These are phyloP conservation scores for Claviceps monticola DNA, from an alignment of 2,329 filamentous ascomycete genomes.

Conservation along the genomic window DNA sequence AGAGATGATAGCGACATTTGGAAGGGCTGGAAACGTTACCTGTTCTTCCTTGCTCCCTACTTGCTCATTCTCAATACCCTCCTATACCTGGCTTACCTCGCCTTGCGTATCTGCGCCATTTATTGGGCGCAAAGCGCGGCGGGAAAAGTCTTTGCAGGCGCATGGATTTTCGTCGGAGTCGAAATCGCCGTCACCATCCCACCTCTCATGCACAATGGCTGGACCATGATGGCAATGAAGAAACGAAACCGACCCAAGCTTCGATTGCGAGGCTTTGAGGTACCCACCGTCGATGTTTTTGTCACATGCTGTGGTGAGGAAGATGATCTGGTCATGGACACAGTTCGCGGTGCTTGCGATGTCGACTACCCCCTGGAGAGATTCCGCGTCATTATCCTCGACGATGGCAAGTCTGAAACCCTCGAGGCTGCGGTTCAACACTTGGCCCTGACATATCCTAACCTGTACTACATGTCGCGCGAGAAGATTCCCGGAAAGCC, in stretches of 20 bases:
- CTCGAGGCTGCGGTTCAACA: constrained; percentile 26
- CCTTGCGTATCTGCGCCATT: constrained; percentile 36
- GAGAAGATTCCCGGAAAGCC: constrained; percentile 33
- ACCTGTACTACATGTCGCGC: constrained; percentile 39
- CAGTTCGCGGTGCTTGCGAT: constrained; percentile 38
- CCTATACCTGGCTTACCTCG: constrained; percentile 36
- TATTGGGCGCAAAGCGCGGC: constrained; percentile 32
- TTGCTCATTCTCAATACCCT: constrained; percentile 26
- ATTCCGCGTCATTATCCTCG: constrained; percentile 40
- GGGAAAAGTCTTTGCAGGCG: constrained; percentile 28
- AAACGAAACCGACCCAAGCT: constrained; percentile 39
- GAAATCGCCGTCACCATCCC: constrained; percentile 40
- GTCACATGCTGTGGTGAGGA: constrained; percentile 45
- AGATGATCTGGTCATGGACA: constrained; percentile 41
- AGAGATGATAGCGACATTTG: constrained; percentile 30
- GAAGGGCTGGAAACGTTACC: constrained; percentile 28
- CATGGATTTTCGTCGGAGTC: constrained; percentile 43
- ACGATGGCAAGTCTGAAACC: constrained; percentile 35
- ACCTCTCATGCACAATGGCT: constrained; percentile 41
- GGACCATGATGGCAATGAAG: constrained; percentile 44
- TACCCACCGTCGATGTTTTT: constrained; percentile 42
- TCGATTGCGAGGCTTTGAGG: constrained; percentile 31
- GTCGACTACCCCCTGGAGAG: constrained; percentile 39
- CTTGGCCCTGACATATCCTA: constrained; percentile 27
- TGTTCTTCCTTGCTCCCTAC: constrained; percentile 25